These are phyloP conservation scores for Suhomyces bokatorum DNA, from an alignment of 1,139 yeast species.

Conservation along the genomic window DNA sequence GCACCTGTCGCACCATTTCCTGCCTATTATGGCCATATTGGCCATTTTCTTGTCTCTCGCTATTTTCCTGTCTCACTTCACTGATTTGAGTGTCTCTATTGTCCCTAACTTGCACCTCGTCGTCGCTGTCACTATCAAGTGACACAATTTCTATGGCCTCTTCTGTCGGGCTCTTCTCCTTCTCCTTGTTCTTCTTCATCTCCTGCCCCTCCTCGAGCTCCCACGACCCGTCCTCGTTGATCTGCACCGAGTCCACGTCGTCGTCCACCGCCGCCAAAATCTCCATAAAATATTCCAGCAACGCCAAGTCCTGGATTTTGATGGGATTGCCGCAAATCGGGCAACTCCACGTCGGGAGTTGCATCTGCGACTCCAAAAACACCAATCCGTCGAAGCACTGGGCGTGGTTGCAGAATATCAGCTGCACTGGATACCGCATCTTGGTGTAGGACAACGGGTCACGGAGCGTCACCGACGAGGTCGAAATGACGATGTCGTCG, in stretches of 20 bases:
- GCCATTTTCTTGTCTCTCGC: no score
- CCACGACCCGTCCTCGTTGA: conserved; percentile 65
- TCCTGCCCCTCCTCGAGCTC: conserved; percentile 20
- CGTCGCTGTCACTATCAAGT: conserved; percentile 30
- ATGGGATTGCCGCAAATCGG: conserved; percentile 58
- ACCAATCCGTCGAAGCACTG: conserved; percentile 71
- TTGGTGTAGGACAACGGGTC: conserved; percentile 68
- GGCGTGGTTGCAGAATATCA: conserved; percentile 62
- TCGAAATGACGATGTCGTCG: conserved; percentile 58
- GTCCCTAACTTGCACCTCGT: not conserved
- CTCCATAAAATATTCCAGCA: conserved; percentile 61
- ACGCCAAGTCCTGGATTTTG: conserved; percentile 51
- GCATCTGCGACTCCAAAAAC: conserved; percentile 59
- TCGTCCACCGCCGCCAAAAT: conserved; percentile 46
- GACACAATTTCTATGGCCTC: conserved; percentile 23
- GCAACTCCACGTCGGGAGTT: conserved; percentile 66
- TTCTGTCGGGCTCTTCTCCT: not conserved
- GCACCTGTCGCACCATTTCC: no score
- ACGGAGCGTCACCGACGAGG: conserved; percentile 55
- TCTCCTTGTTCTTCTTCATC: no score
- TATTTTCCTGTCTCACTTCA: no score
- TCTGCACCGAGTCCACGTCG: conserved; percentile 54
- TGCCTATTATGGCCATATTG: no score
- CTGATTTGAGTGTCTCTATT: no score
- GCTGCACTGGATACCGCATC: conserved; percentile 60